These are phyloP conservation scores for Alternaria tenuissima DNA, from an alignment of 2,329 filamentous ascomycete species.

Conservation along the genomic window DNA sequence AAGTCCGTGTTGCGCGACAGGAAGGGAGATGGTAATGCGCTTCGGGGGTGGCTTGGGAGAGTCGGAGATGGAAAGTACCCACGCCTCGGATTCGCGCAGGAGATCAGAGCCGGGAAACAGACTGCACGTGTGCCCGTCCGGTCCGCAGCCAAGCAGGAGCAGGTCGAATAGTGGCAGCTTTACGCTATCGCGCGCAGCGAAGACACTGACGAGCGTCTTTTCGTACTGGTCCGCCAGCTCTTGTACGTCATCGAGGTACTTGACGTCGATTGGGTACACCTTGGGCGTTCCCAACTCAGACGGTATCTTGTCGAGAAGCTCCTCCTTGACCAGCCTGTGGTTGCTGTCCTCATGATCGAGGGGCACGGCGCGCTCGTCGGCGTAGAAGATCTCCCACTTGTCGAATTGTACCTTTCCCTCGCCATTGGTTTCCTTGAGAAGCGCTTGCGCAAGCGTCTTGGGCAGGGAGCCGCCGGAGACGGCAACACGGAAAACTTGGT, in stretches of 20 bases:
- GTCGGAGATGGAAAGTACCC: constrained; percentile 91
- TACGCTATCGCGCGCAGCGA: constrained; percentile 92
- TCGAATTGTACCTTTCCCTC: constrained; percentile 76
- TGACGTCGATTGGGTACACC: constrained; percentile 80
- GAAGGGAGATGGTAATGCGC: constrained; percentile 90
- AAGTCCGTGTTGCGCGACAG: constrained; percentile 85
- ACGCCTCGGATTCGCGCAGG: constrained; percentile 84
- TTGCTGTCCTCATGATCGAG: constrained; percentile 94
- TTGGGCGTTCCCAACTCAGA: constrained; percentile 69
- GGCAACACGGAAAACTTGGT: constrained; percentile 86
- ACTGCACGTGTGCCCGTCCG: constrained; percentile 96
- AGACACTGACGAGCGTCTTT: constrained; percentile 81
- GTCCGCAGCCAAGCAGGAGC: constrained; percentile 89
- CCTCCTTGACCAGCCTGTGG: constrained; percentile 84
- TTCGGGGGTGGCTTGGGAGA: constrained; percentile 92
- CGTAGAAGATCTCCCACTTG: constrained; percentile 98
- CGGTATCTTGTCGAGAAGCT: constrained; percentile 89
- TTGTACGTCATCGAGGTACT: constrained; percentile 77
- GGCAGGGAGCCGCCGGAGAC: constrained; percentile 95
- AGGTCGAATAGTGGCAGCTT: constrained; percentile 95
- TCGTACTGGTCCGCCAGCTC: constrained; percentile 96
- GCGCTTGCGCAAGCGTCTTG: constrained; percentile 82
- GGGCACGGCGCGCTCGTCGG: constrained; percentile 93
- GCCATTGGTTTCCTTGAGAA: constrained; percentile 66
- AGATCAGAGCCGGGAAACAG: constrained; percentile 91